Base-by-base conservation (phyloP, 2,329 filamentous ascomycete species). In the Coleophoma cylindrospora region DNA sequence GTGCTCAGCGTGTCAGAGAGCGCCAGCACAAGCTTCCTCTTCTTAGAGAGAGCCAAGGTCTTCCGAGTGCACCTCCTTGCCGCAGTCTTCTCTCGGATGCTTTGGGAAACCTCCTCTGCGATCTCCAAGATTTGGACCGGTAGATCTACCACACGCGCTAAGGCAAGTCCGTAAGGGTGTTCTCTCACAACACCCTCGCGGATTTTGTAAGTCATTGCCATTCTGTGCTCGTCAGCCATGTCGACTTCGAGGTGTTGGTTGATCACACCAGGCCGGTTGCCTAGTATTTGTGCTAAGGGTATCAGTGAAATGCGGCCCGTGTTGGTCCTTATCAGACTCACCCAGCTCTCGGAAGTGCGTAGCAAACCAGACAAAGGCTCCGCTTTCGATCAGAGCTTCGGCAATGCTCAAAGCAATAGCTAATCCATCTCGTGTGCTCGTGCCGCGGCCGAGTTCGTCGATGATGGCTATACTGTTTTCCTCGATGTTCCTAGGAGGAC, bases 401-500 rank as follows among this genome's bases (percentile, higher is more conserved):
- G 91, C 86, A 62, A 97, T 91, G 2, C 91, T 88, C 45, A 96
- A 76, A 1, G 94, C 90, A 61, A 99, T 95, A 0, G 90, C 86
- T 1, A 97, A 72, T 0, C 94, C 94, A 63, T 99, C 94, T 21
- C 84, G 79, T 0, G 88, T 92, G 63, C 89, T 94, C 0, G 94
- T 99, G 1, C 91, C 92, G 27, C 94, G 81, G 0, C 94, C 92
- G 3, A 99, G 79, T 63, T 99, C 94, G 60, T 99, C 94, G 45
- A 99, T 81, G 45, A 99, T 87, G 2, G 86, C 83, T 59, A 96
- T 75, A 58, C 88, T 92, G 44, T 81, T 79, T 7, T 76, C 74
- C 56, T 91, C 85, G 50, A 96, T 81, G 61, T 96, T 95, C 47
- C 79, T 77, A 34, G 34, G 3, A 9, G 27, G 5, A n/a, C 21